A percentile compares a stretch with the other conserved stretches of the same genome.
Evolutionary conservation across 2,329 filamentous ascomycete genomes (phyloP).

Genomic region (Achaetomium macrosporum): DNA sequence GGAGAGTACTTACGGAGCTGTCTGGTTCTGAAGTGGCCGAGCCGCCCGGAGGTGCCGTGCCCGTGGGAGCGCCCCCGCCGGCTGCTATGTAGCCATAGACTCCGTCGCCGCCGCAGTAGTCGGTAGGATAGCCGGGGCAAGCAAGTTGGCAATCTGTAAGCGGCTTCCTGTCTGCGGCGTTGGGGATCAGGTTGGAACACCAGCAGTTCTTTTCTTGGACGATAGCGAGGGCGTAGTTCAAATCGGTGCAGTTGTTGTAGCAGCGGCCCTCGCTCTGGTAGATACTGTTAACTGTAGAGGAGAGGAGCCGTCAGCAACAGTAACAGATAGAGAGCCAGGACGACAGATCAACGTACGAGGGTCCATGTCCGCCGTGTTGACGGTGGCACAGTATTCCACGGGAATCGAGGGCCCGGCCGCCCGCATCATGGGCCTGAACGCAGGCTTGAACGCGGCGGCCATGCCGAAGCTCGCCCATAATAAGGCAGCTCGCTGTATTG

Average conservation of each 20-base stretch:
- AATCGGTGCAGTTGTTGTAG: constrained; percentile 47
- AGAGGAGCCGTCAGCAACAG: not conserved
- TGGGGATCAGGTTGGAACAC: constrained; percentile 66
- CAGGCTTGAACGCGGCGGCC: constrained; percentile 20
- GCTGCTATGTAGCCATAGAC: constrained; percentile 63
- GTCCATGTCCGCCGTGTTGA: constrained; percentile 40
- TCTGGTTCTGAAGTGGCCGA: not conserved
- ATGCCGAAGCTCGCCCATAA: constrained; percentile 20
- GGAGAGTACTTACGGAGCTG: constrained; percentile 13
- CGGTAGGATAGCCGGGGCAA: constrained; percentile 64
- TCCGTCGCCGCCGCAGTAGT: constrained; percentile 58
- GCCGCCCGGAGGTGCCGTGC: constrained; percentile 12
- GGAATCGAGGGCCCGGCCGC: constrained; percentile 26
- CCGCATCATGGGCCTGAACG: constrained; percentile 9
- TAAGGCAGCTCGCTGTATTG: constrained; percentile 13
- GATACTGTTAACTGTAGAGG: constrained; percentile 43
- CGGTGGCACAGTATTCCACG: constrained; percentile 40
- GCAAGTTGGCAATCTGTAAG: constrained; percentile 44
- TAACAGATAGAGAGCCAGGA: not conserved
- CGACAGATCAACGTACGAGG: constrained; percentile 34
- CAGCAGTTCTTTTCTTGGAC: constrained; percentile 62
- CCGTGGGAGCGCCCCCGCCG: constrained; percentile 9
- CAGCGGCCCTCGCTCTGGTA: constrained; percentile 69
- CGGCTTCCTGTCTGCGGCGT: constrained; percentile 35
- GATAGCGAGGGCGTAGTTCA: constrained; percentile 60